Base-by-base conservation (phyloP, 768 basidiomycete species). In the Kwoniella dejecticola region DNA sequence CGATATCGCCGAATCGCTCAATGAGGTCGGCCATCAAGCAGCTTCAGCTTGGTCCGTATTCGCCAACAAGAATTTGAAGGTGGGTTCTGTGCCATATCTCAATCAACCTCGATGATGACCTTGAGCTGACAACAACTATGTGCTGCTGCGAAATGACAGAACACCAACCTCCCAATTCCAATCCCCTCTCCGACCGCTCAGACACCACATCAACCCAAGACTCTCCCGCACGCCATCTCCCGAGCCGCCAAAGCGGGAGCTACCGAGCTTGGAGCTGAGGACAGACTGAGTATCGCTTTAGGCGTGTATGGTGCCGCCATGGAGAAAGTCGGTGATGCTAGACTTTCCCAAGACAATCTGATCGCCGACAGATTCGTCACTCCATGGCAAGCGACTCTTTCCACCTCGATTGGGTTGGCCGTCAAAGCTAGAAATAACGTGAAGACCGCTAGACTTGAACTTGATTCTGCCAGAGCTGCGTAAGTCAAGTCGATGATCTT, bases 151-250 rank as follows among this genome's bases (percentile, higher is more conserved):
- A n/a, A n/a, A n/a, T n/a, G n/a, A n/a, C 53, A 73, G 81, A 90
- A 90, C 52, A 93, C 91, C 36, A 89, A 88, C 76, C 84, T 94
- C 40, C 91, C 92, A 45, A 83, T 85, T 1, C 90, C 91, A 17
- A 71, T 76, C 17, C 79, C 84, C 2, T 85, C 59, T 10, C 72
- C 87, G 19, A 72, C 85, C 44, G 79, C 86, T 0, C 82, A 85
- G 1, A 83, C 85, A 23, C 80, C 82, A 2, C 75, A 81, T 26
- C 88, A 88, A 71, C 92, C 93, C 83, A 98, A 98, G 86, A 98
- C 96, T 0, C 88, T 98, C 53, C 91, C 96, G 0, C 96, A 98
- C 70, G 95, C 96, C 0, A 85, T 98, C 53, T 84, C 87, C 19
- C 88, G 96, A 52, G 88, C 94, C 0, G 86, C 93, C 0, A 84